Percentiles rank a stretch among this genome's conserved stretches.
phyloP scores from a whole-genome alignment of 2,329 filamentous ascomycete genomes.

The Microdochium nivale region DNA sequence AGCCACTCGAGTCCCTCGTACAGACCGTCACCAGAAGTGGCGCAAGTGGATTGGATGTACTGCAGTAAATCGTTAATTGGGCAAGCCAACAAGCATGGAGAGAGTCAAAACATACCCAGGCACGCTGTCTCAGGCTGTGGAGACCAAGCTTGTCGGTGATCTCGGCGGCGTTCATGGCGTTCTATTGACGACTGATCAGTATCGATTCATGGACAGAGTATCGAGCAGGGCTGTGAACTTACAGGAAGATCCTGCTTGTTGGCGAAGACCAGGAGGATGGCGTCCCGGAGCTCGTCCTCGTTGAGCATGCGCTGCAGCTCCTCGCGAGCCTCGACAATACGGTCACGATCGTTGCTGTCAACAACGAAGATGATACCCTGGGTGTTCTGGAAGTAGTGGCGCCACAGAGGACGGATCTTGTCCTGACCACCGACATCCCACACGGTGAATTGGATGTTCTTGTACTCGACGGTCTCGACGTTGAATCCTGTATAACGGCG shows the following conservation, averaged over 20 bases:
- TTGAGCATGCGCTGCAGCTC: constrained; percentile 98
- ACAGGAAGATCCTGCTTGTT: constrained; percentile 99
- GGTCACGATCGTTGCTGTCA: constrained; percentile 96
- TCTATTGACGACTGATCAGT: constrained; percentile 46
- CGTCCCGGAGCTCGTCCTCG: constrained; percentile 97
- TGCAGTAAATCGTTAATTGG: constrained; percentile 26
- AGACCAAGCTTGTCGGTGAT: constrained; percentile 99
- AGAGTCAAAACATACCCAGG: constrained; percentile 68
- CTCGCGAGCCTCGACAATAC: constrained; percentile 92
- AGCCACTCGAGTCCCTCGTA: constrained; percentile 98
- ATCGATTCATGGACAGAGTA: too few relatives aligned
- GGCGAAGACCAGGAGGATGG: constrained; percentile 92
- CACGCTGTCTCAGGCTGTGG: constrained; percentile 95
- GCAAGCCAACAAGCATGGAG: constrained; percentile 5
- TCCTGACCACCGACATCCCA: constrained; percentile 99
- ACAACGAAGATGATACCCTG: constrained; percentile 99
- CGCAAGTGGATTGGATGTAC: constrained; percentile 99
- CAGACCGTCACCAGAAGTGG: constrained; percentile 97
- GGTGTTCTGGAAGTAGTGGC: constrained; percentile 99
- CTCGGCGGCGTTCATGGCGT: constrained; percentile 99
- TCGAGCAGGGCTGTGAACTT: constrained; percentile 32
- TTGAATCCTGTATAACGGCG: constrained; percentile 67
- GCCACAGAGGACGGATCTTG: constrained; percentile 99
- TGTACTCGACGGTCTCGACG: constrained; percentile 99
- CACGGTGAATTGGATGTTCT: constrained; percentile 99